phyloP scores from a whole-genome alignment of 2,329 filamentous ascomycete genomes.

The Westerdykella aurantiaca region DNA sequence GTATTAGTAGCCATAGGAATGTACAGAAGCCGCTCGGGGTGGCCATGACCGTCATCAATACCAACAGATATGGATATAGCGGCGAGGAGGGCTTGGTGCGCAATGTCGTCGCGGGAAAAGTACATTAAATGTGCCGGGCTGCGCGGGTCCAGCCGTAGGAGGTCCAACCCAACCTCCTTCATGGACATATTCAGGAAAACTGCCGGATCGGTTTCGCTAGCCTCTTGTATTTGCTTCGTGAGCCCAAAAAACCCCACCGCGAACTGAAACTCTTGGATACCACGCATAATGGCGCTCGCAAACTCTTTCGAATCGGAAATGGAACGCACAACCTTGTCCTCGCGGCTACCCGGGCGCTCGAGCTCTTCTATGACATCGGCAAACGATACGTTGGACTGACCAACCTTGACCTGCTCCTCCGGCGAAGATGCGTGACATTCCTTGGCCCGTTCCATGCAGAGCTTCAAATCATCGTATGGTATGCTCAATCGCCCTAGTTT shows the following conservation, averaged over 20 bases:
- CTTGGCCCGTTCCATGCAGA: constrained; percentile 55
- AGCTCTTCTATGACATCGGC: constrained; percentile 70
- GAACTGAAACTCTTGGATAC: constrained; percentile 94
- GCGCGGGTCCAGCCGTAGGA: constrained; percentile 84
- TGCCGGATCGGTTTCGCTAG: constrained; percentile 62
- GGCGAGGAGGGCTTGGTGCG: constrained; percentile 87
- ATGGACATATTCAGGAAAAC: constrained; percentile 83
- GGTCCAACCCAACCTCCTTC: constrained; percentile 91
- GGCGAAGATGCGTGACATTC: constrained; percentile 29
- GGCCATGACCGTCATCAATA: constrained; percentile 81
- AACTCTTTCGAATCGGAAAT: constrained; percentile 93
- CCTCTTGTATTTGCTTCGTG: constrained; percentile 68
- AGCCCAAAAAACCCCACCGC: constrained; percentile 86
- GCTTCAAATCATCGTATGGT: constrained; percentile 77
- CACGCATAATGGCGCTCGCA: constrained; percentile 78
- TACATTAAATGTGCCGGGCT: constrained; percentile 98
- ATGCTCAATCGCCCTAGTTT: constrained; percentile 88
- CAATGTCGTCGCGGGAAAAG: constrained; percentile 85
- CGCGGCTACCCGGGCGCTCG: constrained; percentile 59
- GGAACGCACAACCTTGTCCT: constrained; percentile 68
- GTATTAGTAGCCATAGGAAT: constrained; percentile 97
- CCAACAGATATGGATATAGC: constrained; percentile 89
- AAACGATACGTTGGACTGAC: constrained; percentile 56
- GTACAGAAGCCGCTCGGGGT: constrained; percentile 82
- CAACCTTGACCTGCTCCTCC: constrained; percentile 16